Evolutionary conservation across 345 rosid genomes (phyloP).

Genomic region (Eucalyptus coolabah): DNA sequence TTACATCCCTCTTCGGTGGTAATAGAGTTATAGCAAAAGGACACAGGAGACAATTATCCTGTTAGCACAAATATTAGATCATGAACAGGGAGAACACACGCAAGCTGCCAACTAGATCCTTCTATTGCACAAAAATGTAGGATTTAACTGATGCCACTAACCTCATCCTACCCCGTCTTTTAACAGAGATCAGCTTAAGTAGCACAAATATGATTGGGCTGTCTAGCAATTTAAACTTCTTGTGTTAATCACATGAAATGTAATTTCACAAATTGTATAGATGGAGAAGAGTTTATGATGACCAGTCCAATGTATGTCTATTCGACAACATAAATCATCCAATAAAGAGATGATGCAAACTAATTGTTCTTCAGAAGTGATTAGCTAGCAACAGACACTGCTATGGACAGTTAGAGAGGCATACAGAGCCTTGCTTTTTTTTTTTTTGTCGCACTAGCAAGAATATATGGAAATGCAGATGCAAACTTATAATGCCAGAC

Average conservation of each 20-base stretch:
- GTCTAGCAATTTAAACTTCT: not conserved
- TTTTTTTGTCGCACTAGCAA: not conserved
- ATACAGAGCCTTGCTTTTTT: not conserved
- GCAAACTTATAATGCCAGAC: not conserved
- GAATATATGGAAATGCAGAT: not conserved
- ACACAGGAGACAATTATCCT: not conserved
- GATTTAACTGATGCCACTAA: not conserved
- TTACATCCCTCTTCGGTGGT: not conserved
- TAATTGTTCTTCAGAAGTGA: not conserved
- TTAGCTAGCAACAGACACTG: not conserved
- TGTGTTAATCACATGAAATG: not conserved
- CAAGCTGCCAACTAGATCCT: not conserved
- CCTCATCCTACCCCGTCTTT: not conserved
- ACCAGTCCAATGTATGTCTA: not conserved
- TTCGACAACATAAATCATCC: not conserved
- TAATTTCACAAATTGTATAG: not conserved
- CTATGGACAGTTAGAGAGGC: not conserved
- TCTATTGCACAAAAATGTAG: not conserved
- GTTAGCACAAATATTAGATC: not conserved
- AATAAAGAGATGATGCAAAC: not conserved
- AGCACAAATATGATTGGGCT: not conserved
- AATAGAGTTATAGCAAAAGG: not conserved
- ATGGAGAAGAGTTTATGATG: not conserved
- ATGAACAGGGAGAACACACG: not conserved
- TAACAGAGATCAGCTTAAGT: not conserved